These are phyloP conservation scores for Gnaphalium uliginosum DNA, from an alignment of 129 eudicot species.

Conservation along the genomic window DNA sequence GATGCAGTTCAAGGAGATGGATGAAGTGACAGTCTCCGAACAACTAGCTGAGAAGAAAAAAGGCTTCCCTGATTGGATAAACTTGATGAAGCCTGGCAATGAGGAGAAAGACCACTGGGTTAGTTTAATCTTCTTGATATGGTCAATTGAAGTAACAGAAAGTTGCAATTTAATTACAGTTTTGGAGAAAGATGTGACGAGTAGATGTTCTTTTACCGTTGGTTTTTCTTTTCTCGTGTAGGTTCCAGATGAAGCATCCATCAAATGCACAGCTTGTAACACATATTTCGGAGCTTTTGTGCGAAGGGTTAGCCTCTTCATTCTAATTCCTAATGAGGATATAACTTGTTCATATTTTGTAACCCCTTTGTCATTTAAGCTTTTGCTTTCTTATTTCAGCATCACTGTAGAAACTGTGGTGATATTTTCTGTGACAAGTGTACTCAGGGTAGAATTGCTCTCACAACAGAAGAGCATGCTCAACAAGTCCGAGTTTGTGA, in stretches of 20 bases:
- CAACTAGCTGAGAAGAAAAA: constrained; percentile 79
- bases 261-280: constrained; percentile 67
- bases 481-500: constrained; percentile 93
- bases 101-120: constrained; percentile 92
- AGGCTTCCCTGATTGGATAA: constrained; percentile 75
- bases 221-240: constrained; percentile 26
- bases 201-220: constrained; percentile 8
- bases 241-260: constrained; percentile 92
- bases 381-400: constrained; percentile 47
- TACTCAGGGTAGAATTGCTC: constrained; percentile 93
- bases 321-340: constrained; percentile 5
- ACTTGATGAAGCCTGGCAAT: constrained; percentile 68
- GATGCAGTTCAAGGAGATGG: constrained; percentile 79
- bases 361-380: constrained; percentile 11
- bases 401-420: constrained; percentile 95
- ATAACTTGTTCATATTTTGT: constrained; percentile 7
- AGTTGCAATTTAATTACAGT: background rate
- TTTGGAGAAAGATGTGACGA: constrained; percentile 1
- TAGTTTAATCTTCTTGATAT: constrained; percentile 21
- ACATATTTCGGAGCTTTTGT: constrained; percentile 73
- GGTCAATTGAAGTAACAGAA: background rate
- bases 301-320: constrained; percentile 54
- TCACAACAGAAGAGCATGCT: constrained; percentile 70
- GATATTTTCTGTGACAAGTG: constrained; percentile 92
- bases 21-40: constrained; percentile 48